phyloP scores from a whole-genome alignment of 495 filamentous ascomycete species.

The Wilcoxina mikolae region DNA sequence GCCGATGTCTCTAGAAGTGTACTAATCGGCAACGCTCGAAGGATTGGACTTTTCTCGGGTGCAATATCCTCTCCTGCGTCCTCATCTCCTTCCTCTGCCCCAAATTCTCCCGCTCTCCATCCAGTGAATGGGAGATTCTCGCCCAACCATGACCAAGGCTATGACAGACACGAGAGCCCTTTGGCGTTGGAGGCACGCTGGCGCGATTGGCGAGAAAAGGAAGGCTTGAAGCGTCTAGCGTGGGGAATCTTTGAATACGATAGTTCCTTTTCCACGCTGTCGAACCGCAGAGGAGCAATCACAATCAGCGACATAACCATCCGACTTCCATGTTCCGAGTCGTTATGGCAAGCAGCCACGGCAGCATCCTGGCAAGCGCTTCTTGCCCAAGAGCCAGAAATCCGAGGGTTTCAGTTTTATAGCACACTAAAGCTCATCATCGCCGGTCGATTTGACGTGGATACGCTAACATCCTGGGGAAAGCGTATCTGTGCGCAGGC shows the following conservation, averaged over 20 bases:
- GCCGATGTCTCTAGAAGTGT: slow-evolving; percentile 28
- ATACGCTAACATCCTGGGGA: slow-evolving; percentile 26
- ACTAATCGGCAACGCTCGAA: slow-evolving; percentile 28
- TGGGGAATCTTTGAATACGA: slow-evolving; percentile 31
- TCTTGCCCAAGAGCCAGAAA: slow-evolving; percentile 10
- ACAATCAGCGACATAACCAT: slow-evolving; percentile 28
- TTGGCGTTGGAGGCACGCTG: slow-evolving; percentile 19
- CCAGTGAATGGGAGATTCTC: not conserved
- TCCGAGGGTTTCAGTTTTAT: slow-evolving; percentile 20
- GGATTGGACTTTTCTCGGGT: slow-evolving; percentile 27
- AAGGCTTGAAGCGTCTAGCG: slow-evolving; percentile 24
- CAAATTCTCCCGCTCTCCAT: slow-evolving; percentile 13
- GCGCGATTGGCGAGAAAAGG: slow-evolving; percentile 25
- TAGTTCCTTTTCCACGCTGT: slow-evolving; percentile 29
- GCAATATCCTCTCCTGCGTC: slow-evolving; percentile 11
- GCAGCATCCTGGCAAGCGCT: slow-evolving; percentile 26
- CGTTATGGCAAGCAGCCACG: slow-evolving; percentile 26
- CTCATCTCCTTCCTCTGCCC: slow-evolving; percentile 19
- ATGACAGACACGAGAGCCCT: not conserved
- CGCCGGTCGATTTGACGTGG: slow-evolving; percentile 18
- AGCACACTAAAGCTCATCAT: slow-evolving; percentile 26
- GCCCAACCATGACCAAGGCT: not conserved
- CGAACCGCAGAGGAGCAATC: slow-evolving; percentile 29
- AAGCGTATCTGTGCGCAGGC: slow-evolving; percentile 28
- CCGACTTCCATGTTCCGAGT: slow-evolving; percentile 27